Base-by-base conservation (phyloP, 257 asterid species). In the Handroanthus guayacan region DNA sequence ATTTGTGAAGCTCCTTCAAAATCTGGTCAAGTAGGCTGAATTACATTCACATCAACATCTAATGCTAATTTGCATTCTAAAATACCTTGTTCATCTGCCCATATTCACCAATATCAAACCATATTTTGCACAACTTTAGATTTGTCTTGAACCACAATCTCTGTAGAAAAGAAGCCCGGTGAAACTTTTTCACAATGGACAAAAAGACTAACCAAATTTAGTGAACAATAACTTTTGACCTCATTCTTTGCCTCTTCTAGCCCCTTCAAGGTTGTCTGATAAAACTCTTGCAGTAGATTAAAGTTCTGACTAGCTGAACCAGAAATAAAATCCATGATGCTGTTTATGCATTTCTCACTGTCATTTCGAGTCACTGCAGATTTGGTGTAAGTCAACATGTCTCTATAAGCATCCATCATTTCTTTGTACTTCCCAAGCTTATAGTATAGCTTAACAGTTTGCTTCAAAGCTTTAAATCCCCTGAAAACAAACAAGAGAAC, bases 231-330 rank as follows among this genome's bases (percentile, higher is more conserved):
- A 72, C 12, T 34, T 75, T 82, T 71, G 55, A 95, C 99, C 97
- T 95, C 99, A 64, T 95, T 95, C 85, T 93, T 95, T 52, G 99
- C 97, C 90, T 93, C 99, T 90, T 95, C 97, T 76, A 95, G 99
- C 57, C 96, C 94, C 85, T 81, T 93, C 81, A 95, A 82, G 18
- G 99, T 95, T 75, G 98, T 91, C 82, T 93, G 96, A 81, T 95
- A 95, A 79, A 95, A 95, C 83, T 95, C 97, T 78, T 91, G 95
- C 76, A 95, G 85, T 43, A 95, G 90, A 75, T 86, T 57, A 76
- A 95, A 91, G 87, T 95, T 95, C 87, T 93, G 99, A 72, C 99
- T 65, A 41, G 99, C 98, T 69, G 98, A 93, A 75, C 97, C 97
- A 66, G 99, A 92, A 70, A 91, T 92, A 79, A 89, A 95, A 90